A percentile compares a stretch with the other conserved stretches of the same genome.
Evolutionary conservation across 2,329 filamentous ascomycete genomes (phyloP).

Genomic region (Paraphoma sp.): DNA sequence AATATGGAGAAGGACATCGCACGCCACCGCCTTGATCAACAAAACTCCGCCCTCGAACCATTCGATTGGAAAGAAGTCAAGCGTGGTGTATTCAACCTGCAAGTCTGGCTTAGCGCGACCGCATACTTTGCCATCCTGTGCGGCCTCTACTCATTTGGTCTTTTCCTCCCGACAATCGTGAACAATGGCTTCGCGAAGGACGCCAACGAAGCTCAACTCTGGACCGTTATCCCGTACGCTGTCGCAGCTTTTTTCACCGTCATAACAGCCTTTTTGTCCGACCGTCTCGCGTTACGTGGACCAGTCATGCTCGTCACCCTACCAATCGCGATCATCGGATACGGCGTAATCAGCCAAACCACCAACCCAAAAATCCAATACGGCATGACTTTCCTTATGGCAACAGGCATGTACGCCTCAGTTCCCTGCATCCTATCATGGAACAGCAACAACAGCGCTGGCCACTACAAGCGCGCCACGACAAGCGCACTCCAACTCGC

Average conservation of each 20-base stretch:
- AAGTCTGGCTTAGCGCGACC: slow-evolving; percentile 68
- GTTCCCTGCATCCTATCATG: slow-evolving; percentile 70
- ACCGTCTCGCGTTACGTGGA: slow-evolving; percentile 66
- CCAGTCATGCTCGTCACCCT: slow-evolving; percentile 68
- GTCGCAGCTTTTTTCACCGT: slow-evolving; percentile 63
- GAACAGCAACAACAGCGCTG: slow-evolving; percentile 72
- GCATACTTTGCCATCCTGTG: slow-evolving; percentile 67
- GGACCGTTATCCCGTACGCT: slow-evolving; percentile 70
- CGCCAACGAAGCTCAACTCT: slow-evolving; percentile 65
- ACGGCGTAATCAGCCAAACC: slow-evolving; percentile 67
- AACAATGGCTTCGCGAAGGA: slow-evolving; percentile 61
- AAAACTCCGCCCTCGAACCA: slow-evolving; percentile 49
- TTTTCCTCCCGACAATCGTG: slow-evolving; percentile 72
- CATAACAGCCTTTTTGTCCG: slow-evolving; percentile 63
- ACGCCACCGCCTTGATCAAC: slow-evolving; percentile 52
- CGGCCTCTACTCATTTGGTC: slow-evolving; percentile 67
- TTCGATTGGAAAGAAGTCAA: slow-evolving; percentile 68
- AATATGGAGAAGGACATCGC: slow-evolving; percentile 60
- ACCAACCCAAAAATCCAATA: slow-evolving; percentile 62
- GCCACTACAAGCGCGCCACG: slow-evolving; percentile 74
- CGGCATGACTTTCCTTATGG: slow-evolving; percentile 73
- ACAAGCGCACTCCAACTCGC: slow-evolving; percentile 70
- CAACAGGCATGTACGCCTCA: slow-evolving; percentile 67
- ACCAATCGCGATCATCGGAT: slow-evolving; percentile 69
- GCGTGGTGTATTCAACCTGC: slow-evolving; percentile 65